Base-by-base conservation (phyloP, 768 basidiomycete genomes). In the Obba rivulosa region DNA sequence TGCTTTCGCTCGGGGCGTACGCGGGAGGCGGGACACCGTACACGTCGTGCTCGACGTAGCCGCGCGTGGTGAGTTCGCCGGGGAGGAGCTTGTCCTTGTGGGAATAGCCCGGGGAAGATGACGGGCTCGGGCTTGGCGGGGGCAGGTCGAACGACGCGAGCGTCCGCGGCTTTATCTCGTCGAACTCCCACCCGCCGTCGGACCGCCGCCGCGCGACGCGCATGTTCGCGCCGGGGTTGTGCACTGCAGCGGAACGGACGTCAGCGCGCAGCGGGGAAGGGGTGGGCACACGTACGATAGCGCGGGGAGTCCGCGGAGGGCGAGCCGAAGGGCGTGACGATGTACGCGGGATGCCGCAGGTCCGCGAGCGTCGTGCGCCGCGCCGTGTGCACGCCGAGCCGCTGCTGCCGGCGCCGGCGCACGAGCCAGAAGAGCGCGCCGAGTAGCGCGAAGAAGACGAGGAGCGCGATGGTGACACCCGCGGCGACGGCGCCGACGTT, bases 161-260 rank as follows among this genome's bases (percentile, higher is more conserved):
- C 48, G 23, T 45, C 46, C 14, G 37, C 2, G 52, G 44, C 16
- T 41, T 39, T 4, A 48, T 34, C 39, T 74, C 69, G 13, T 69
- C 62, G 53, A 81, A 80, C 39, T 74, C 68, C 80, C 79, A 82
- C 45, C 71, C 74, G 18, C 80, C 79, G 51, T 80, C 77, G 8
- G 72, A 63, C 37, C 74, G 68, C 41, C 78, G 72, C 37, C 66
- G 62, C 2, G 79, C 79, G 34, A 80, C 74, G 18, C 79, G 79
- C 80, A 82, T 81, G 59, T 76, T 74, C 48, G 66, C 60, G 11
- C 79, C 79, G 0, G 79, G 78, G 17, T 61, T 70, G 54, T 77
- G 77, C 31, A 69, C 80, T 81, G 47, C 8, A 22, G 4, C 22
- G 5, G 28, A 7, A 13, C 7, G 5, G 28, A 31, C 13, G 28